Percentiles rank a stretch among this genome's conserved stretches.
phyloP scores from a whole-genome alignment of 192 early-diverging fungal species.

The Mortierella antarctica region DNA sequence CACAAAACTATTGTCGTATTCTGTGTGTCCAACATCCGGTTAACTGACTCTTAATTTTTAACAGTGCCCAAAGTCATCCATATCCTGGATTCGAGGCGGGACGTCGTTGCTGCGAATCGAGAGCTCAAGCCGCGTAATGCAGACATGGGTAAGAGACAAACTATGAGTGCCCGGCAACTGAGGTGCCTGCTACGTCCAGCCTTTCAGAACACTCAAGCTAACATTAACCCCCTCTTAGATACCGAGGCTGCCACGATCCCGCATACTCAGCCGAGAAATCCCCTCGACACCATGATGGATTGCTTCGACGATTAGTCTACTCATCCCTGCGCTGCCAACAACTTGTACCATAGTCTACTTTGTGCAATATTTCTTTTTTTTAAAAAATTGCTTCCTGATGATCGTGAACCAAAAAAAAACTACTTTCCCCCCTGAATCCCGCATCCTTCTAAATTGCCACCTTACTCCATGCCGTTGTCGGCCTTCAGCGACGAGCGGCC shows the following conservation, averaged over 20 bases:
- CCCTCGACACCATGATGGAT: slow-evolving; percentile 2
- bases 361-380: too few species aligned
- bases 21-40: neutral
- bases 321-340: neutral
- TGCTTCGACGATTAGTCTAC: neutral
- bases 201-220: too few species aligned
- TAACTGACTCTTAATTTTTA: neutral
- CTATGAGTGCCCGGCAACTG: neutral
- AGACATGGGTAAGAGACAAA: neutral
- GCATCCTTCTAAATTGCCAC: neutral
- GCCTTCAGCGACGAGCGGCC: slow-evolving; percentile 49
- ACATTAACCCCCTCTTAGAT: neutral
- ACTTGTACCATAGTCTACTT: too few species aligned
- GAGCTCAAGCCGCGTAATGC: neutral
- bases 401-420: neutral
- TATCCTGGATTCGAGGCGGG: slow-evolving; percentile 17
- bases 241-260: slow-evolving; percentile 3
- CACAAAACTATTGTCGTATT: neutral
- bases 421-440: neutral
- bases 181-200: neutral
- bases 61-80: slow-evolving; percentile 30
- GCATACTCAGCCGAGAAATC: neutral
- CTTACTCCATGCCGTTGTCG: slow-evolving; percentile 50
- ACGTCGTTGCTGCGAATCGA: slow-evolving; percentile 14
- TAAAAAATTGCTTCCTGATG: too few species aligned